These are phyloP conservation scores for Fonsecaea pedrosoi DNA, from an alignment of 2,329 filamentous ascomycete genomes.

Conservation along the genomic window DNA sequence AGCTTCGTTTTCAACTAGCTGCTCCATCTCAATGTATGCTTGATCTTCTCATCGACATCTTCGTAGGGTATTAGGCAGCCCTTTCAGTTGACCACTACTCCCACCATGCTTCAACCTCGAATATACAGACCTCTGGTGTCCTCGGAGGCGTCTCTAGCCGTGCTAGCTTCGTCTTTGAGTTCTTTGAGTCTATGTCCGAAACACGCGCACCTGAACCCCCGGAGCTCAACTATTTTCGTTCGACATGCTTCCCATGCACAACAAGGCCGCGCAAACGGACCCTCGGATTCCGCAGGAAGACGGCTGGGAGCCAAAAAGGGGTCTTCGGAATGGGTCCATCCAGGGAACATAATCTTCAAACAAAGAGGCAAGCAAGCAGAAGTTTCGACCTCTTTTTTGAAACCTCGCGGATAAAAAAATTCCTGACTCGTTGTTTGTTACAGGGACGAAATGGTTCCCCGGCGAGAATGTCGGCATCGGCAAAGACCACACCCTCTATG, in stretches of 20 bases:
- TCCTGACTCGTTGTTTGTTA: background rate
- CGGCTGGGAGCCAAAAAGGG: constrained; percentile 93
- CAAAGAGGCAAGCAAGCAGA: constrained; percentile 64
- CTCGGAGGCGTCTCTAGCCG: constrained; percentile 47
- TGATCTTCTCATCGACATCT: background rate
- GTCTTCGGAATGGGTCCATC: constrained; percentile 90
- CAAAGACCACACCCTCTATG: constrained; percentile 94
- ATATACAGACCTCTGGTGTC: constrained; percentile 49
- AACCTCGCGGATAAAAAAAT: background rate
- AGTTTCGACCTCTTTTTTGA: no score
- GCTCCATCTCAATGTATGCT: constrained; percentile 1
- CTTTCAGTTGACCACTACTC: background rate
- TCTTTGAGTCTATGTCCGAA: constrained; percentile 43
- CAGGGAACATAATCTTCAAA: constrained; percentile 97
- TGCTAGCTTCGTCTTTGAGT: constrained; percentile 42
- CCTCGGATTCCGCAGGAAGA: constrained; percentile 76
- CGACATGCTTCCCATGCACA: constrained; percentile 69
- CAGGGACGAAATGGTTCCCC: constrained; percentile 87
- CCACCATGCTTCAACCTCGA: constrained; percentile 52
- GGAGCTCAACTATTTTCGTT: constrained; percentile 48
- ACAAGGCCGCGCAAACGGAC: constrained; percentile 72
- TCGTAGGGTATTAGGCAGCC: background rate
- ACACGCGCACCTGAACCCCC: constrained; percentile 42
- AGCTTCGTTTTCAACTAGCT: constrained; percentile 10
- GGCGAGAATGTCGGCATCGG: constrained; percentile 96